phyloP scores from a whole-genome alignment of 73 alveolate genomes.

The Paramecium sexaurelia region DNA sequence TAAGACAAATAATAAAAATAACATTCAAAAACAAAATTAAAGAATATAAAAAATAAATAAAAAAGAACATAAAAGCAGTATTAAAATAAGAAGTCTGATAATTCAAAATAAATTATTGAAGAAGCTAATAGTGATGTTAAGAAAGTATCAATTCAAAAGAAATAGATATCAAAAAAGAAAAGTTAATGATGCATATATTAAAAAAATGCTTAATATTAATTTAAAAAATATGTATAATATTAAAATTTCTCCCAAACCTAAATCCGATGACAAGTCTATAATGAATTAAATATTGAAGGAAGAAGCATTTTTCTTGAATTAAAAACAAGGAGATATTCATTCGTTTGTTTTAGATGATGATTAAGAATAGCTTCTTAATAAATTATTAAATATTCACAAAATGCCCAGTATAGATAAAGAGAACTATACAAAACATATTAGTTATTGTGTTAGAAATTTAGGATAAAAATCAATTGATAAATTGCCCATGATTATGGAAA shows the following conservation, averaged over 20 bases:
- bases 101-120: background rate
- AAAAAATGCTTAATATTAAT: background rate
- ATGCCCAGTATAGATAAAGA: conserved; percentile 10
- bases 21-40: background rate
- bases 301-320: conserved; percentile 38
- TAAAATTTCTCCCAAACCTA: conserved; percentile 15
- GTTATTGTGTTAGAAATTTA: conserved; percentile 6
- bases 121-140: background rate
- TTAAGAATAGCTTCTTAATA: background rate
- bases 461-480: conserved; percentile 19
- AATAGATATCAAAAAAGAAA: background rate
- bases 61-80: background rate
- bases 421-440: conserved; percentile 39
- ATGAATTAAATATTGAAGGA: conserved; percentile 50
- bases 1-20: background rate
- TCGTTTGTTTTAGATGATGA: conserved; percentile 54
- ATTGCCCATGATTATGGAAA: background rate
- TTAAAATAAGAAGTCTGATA: background rate
- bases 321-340: conserved; percentile 46
- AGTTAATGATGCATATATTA: background rate
- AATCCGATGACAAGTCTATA: conserved; percentile 40
- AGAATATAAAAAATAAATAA: background rate
- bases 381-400: background rate
- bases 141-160: background rate
- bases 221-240: background rate